These are phyloP conservation scores for Syzygium grande DNA, from an alignment of 345 rosid genomes.

Conservation along the genomic window DNA sequence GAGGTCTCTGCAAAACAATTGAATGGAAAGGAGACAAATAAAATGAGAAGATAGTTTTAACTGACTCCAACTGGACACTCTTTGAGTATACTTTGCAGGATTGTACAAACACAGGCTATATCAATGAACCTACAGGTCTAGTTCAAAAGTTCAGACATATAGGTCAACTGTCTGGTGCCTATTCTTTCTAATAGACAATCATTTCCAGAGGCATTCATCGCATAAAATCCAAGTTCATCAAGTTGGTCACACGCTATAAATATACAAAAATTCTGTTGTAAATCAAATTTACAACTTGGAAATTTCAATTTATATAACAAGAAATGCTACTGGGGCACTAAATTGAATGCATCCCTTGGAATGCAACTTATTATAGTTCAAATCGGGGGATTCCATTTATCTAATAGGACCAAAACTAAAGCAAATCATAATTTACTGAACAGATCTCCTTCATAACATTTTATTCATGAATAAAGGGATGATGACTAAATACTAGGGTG, in stretches of 20 bases:
- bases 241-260: neutral
- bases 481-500: neutral
- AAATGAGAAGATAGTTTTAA: neutral
- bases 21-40: neutral
- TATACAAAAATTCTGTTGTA: neutral
- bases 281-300: neutral
- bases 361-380: neutral
- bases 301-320: neutral
- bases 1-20: slow-evolving; percentile 25
- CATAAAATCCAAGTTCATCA: neutral
- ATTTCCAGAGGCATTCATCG: neutral
- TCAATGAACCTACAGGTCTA: neutral
- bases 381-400: neutral
- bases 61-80: neutral
- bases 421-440: neutral
- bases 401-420: neutral
- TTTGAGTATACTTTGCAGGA: neutral
- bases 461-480: neutral
- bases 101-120: neutral
- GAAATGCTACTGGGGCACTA: neutral
- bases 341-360: neutral
- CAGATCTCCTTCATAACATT: neutral
- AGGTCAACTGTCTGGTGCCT: neutral
- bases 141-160: neutral
- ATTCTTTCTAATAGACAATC: neutral